A percentile compares a stretch with the other conserved stretches of the same genome.
Conservation (phyloP, 352 stramenopile species). For the Albugo laibachii region DNA sequence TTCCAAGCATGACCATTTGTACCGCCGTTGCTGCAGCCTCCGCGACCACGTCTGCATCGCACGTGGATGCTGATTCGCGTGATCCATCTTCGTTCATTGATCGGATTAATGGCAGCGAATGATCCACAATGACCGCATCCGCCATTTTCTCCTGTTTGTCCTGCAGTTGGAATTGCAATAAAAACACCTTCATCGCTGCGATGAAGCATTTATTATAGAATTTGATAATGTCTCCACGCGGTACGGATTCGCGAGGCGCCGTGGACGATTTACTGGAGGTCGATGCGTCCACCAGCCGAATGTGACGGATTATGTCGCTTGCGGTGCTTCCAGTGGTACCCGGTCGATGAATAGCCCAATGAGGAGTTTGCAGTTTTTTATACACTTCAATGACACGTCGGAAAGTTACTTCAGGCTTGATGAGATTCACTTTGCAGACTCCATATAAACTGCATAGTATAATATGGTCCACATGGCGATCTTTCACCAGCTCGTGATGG, state of each 20-base stretch:
- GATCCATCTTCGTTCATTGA: neutral
- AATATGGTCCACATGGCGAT: slow-evolving; percentile 67
- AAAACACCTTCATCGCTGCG: slow-evolving; percentile 63
- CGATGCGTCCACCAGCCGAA: slow-evolving; percentile 44
- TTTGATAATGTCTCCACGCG: slow-evolving; percentile 71
- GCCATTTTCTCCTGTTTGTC: slow-evolving; percentile 63
- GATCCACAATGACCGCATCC: slow-evolving; percentile 20
- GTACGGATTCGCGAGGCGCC: too few species aligned
- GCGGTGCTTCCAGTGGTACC: neutral
- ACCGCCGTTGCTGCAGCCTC: slow-evolving; percentile 47
- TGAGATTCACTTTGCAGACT: slow-evolving; percentile 70
- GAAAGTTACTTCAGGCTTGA: slow-evolving; percentile 41
- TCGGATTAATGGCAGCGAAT: neutral
- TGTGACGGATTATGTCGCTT: slow-evolving; percentile 20
- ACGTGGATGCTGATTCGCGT: slow-evolving; percentile 13
- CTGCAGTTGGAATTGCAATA: slow-evolving; percentile 72
- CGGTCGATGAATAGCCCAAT: slow-evolving; percentile 9
- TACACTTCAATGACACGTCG: slow-evolving; percentile 60
- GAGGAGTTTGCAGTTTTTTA: slow-evolving; percentile 34
- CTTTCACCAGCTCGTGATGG: slow-evolving; percentile 25
- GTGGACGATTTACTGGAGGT: slow-evolving; percentile 5
- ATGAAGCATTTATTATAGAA: slow-evolving; percentile 80
- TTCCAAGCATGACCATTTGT: slow-evolving; percentile 27
- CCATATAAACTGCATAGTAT: slow-evolving; percentile 70
- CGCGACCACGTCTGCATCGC: slow-evolving; percentile 61